Evolutionary conservation across 2,329 filamentous ascomycete genomes (phyloP), one percentile per base, ranked within the genome.

Genomic region (Didymella sp.): DNA sequence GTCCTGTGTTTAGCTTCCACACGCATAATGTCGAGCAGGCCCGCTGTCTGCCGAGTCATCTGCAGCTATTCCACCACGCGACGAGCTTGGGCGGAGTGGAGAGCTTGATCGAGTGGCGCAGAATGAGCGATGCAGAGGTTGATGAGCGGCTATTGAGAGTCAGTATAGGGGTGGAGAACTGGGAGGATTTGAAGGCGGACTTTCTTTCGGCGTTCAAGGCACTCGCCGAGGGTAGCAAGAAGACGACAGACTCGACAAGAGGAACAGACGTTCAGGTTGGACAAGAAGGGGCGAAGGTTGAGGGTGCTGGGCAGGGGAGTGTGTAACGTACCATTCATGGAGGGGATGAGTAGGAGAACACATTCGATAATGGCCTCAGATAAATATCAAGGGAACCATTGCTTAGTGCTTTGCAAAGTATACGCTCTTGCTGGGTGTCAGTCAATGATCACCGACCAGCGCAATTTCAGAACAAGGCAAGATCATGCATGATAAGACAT

Each of bases 11-110:
- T 71, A 84, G 89, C 3, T 82, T 98, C 22, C 82, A 83, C 56
- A 83, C 91, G 79, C 84, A 84, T 68, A 79, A 83, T 2, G 80
- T 84, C 59, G 78, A 80, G 1, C 72, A 84, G 48, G 93, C 95
- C 3, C 85, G 82, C 63, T 76, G 80, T 27, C 77, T 99, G 61
- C 95, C 95, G 3, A 90, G 88, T 70, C 90, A 90, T 75, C 78
- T 98, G 73, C 73, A 81, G 2, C 83, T 96, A 41, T 98, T 98
- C 80, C 91, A 96, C 68, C 95, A 99, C 77, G 95, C 95, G 6
- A 99, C 95, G 2, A 96, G 91, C 75, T 78, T 98, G 25, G 95
- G 95, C 2, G 94, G 95, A 4, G 92, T 98, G 9, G 95, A 98
- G 84, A 95, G 91, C 71, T 78, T 98, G 80, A 93, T 99, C 67